Evolutionary conservation across 441 rosid genomes (phyloP).

Genomic region (Mallotus japonicus): DNA sequence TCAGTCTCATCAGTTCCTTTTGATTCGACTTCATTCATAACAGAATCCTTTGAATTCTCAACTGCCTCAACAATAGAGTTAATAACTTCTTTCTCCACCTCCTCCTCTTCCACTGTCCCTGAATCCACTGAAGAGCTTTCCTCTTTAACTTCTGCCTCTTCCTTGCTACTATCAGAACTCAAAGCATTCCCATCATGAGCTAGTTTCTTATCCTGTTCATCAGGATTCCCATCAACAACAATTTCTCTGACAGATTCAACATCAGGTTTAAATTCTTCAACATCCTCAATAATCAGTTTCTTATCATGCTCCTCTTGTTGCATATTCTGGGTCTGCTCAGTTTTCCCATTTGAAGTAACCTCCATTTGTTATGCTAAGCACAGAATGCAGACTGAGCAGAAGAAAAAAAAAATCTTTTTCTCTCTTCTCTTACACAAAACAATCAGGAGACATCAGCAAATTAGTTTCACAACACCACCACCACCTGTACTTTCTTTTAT

Average conservation of each 20-base stretch:
- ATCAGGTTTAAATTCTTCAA: not conserved
- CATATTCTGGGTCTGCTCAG: constrained; percentile 26
- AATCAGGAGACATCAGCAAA: not conserved
- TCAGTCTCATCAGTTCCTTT: constrained; percentile 25
- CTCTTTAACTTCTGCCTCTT: constrained; percentile 22
- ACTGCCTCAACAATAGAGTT: constrained; percentile 24
- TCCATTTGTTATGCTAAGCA: constrained; percentile 32
- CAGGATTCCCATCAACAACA: constrained; percentile 13
- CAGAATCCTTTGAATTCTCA: constrained; percentile 21
- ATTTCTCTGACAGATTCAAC: constrained; percentile 22
- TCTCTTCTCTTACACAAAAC: not conserved
- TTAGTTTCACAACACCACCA: too few relatives aligned
- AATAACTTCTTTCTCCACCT: constrained; percentile 18
- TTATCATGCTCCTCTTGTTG: constrained; percentile 21
- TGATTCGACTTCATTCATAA: constrained; percentile 22
- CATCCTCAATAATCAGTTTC: constrained; percentile 19
- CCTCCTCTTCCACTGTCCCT: constrained; percentile 17
- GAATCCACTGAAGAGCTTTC: constrained; percentile 13
- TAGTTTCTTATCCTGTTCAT: constrained; percentile 9
- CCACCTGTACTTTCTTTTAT: not conserved
- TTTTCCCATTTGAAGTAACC: constrained; percentile 34
- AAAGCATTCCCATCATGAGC: constrained; percentile 18
- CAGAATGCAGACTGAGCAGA: constrained; percentile 1
- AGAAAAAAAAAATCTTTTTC: not conserved
- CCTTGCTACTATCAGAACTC: constrained; percentile 25